phyloP scores from a whole-genome alignment of 495 filamentous ascomycete genomes.

The Penicillium verhagenii region DNA sequence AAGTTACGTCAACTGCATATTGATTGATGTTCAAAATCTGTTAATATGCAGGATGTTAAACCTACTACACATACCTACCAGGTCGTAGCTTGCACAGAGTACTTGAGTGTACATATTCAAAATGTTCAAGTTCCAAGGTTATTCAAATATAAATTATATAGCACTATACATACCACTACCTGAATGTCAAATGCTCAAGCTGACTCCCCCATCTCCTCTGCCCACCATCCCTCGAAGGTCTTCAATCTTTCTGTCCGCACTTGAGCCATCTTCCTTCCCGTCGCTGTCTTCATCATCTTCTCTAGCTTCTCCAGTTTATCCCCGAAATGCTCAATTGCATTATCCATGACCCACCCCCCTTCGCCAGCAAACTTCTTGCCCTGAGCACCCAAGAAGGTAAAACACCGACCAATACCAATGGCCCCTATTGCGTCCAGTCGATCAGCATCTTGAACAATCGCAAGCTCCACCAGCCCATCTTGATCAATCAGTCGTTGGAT shows the following conservation, averaged over 20 bases:
- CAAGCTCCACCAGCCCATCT: slow-evolving; percentile 65
- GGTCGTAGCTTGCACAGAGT: no score
- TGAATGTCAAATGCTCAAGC: no score
- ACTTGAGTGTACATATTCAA: no score
- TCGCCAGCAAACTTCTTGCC: slow-evolving; percentile 29
- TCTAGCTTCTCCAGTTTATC: slow-evolving; percentile 76
- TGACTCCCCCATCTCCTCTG: slow-evolving; percentile 53
- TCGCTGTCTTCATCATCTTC: slow-evolving; percentile 79
- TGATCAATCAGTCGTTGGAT: slow-evolving; percentile 52
- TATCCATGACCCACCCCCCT: slow-evolving; percentile 54
- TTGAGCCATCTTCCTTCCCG: slow-evolving; percentile 64
- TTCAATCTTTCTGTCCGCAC: slow-evolving; percentile 62
- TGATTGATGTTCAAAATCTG: no score
- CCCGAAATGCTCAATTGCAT: slow-evolving; percentile 69
- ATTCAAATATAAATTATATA: no score
- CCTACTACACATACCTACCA: no score
- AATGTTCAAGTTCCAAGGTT: no score
- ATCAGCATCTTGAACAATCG: slow-evolving; percentile 87
- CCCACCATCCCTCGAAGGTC: slow-evolving; percentile 70
- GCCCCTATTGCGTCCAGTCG: slow-evolving; percentile 86
- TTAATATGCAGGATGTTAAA: no score
- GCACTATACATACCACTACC: no score
- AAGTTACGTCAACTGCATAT: no score
- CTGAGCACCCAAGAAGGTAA: slow-evolving; percentile 72
- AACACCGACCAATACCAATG: slow-evolving; percentile 74